Conservation (phyloP, 140 eudicot genomes). For the Eryngium alpinum region DNA sequence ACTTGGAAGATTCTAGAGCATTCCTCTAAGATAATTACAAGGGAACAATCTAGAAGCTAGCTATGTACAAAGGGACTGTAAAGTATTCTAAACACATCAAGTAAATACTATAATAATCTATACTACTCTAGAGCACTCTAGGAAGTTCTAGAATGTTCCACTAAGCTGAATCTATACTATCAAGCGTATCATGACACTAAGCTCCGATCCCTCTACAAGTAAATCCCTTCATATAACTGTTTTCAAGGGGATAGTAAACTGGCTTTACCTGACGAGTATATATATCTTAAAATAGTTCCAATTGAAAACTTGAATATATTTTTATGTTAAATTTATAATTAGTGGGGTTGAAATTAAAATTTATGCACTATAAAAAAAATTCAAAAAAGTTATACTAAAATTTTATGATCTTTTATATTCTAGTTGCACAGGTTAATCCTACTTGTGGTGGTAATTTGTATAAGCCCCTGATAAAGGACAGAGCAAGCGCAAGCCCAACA, state of each 20-base stretch:
- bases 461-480: constrained; percentile 92
- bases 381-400: no score
- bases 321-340: no score
- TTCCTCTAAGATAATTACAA: background rate
- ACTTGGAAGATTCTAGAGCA: background rate
- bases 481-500: constrained; percentile 97
- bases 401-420: no score
- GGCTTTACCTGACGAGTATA: constrained; percentile 81
- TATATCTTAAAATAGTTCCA: constrained; percentile 67
- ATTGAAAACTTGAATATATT: no score
- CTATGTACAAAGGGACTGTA: background rate
- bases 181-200: background rate
- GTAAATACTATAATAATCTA: background rate
- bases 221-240: background rate
- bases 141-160: background rate
- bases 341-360: constrained; percentile 82
- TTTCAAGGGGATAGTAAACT: background rate
- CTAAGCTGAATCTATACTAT: no score
- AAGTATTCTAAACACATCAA: background rate
- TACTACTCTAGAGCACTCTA: background rate
- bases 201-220: background rate
- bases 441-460: constrained; percentile 28
- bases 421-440: no score
- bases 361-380: no score
- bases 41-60: background rate